Conservation (phyloP, 2,329 filamentous ascomycete species). For the Aspergillus sp. region DNA sequence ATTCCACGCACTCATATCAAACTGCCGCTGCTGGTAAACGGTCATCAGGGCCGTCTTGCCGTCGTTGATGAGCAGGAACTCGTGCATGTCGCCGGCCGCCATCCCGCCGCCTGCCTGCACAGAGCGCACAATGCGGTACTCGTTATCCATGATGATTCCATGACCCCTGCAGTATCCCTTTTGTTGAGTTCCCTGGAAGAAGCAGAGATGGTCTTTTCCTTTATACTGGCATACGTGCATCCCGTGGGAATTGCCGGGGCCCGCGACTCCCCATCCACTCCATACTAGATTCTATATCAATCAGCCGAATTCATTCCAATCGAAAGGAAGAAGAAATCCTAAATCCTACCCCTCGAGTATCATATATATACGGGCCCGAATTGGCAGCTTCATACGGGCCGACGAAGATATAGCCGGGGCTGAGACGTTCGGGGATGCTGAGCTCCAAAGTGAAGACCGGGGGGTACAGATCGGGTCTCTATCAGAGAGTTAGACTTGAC, state of each 20-base stretch:
- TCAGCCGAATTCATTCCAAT: too few species aligned
- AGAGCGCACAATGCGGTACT: slow-evolving; percentile 46
- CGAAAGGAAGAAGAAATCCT: too few species aligned
- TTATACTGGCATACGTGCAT: slow-evolving; percentile 47
- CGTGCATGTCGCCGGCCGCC: slow-evolving; percentile 49
- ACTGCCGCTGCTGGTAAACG: slow-evolving; percentile 38
- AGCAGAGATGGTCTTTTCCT: slow-evolving; percentile 47
- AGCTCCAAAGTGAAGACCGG: slow-evolving; percentile 29
- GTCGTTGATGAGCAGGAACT: slow-evolving; percentile 45
- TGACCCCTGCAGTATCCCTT: slow-evolving; percentile 49
- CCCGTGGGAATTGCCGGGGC: slow-evolving; percentile 46
- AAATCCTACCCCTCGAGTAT: slow-evolving; percentile 41
- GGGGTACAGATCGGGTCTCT: slow-evolving; percentile 38
- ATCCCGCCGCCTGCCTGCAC: slow-evolving; percentile 37
- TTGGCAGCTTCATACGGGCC: slow-evolving; percentile 47
- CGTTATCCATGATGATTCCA: slow-evolving; percentile 49
- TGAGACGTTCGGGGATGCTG: slow-evolving; percentile 25
- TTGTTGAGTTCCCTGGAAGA: slow-evolving; percentile 49
- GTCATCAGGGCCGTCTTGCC: slow-evolving; percentile 39
- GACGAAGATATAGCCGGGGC: slow-evolving; percentile 48
- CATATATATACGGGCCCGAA: slow-evolving; percentile 49
- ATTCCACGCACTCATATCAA: slow-evolving; percentile 44
- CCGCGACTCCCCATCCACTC: slow-evolving; percentile 45
- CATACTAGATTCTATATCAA: slow-evolving; percentile 42
- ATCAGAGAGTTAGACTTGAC: slow-evolving; percentile 1